phyloP scores from a whole-genome alignment of 257 asterid genomes.

The Scutellaria minor region DNA sequence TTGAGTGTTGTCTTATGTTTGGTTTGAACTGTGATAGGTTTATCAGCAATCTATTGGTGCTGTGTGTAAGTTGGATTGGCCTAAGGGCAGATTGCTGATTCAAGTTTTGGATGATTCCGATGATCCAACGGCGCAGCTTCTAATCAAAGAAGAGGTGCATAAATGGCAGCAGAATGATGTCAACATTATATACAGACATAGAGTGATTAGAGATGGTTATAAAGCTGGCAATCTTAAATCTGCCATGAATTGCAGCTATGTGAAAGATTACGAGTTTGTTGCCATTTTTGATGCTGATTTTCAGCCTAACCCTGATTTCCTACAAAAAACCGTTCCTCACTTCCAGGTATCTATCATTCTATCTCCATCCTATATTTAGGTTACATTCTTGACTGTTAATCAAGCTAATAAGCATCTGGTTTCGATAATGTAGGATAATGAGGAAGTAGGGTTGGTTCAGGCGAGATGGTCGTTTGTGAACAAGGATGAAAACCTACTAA shows the following conservation, averaged over 20 bases:
- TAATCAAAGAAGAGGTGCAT: constrained; percentile 82
- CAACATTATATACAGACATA: constrained; percentile 80
- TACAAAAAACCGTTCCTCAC: constrained; percentile 75
- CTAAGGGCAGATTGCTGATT: constrained; percentile 73
- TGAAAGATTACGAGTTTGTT: constrained; percentile 91
- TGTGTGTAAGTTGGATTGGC: constrained; percentile 91
- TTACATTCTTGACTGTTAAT: not conserved
- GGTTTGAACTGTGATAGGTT: constrained; percentile 55
- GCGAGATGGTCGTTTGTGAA: constrained; percentile 98
- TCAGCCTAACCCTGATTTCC: constrained; percentile 89
- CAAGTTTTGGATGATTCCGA: constrained; percentile 92
- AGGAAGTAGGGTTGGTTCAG: constrained; percentile 89
- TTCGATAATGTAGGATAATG: constrained; percentile 69
- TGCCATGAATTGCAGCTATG: constrained; percentile 91
- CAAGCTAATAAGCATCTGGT: constrained; percentile 8
- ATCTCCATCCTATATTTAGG: not conserved
- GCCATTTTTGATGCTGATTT: constrained; percentile 96
- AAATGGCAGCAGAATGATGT: constrained; percentile 86
- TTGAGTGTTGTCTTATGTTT: constrained; percentile 10
- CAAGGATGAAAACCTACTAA: constrained; percentile 87
- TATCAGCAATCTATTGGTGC: constrained; percentile 93
- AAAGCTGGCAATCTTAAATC: constrained; percentile 96
- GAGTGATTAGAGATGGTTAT: constrained; percentile 90
- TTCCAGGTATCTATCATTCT: constrained; percentile 61
- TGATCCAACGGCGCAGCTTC: constrained; percentile 62